These are phyloP conservation scores for Alternaria solani DNA, from an alignment of 2,329 filamentous ascomycete genomes.

Conservation along the genomic window DNA sequence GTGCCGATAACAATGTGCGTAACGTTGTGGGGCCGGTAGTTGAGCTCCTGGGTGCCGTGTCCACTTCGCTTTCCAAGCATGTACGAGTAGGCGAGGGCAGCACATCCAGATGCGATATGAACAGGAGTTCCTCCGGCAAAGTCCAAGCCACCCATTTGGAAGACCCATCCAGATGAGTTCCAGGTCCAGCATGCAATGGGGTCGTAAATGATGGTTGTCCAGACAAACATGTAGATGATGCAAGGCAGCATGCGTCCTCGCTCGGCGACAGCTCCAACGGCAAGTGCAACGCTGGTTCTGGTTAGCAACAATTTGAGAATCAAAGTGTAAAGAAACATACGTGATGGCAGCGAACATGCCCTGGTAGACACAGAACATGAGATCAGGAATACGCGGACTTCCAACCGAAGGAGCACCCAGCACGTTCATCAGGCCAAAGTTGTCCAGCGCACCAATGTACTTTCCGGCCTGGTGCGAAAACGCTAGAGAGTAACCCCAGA, in stretches of 20 bases:
- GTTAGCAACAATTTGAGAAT: conserved; percentile 2
- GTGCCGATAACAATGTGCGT: conserved; percentile 92
- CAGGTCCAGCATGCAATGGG: conserved; percentile 96
- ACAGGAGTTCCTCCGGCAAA: conserved; percentile 92
- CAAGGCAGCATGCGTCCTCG: conserved; percentile 87
- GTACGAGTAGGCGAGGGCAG: conserved; percentile 87
- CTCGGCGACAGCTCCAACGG: conserved; percentile 84
- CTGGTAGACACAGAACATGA: conserved; percentile 86
- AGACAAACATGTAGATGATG: conserved; percentile 92
- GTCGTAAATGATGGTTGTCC: conserved; percentile 89
- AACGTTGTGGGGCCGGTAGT: conserved; percentile 92
- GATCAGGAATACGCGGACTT: conserved; percentile 76
- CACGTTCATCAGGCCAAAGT: conserved; percentile 81
- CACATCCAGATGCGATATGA: conserved; percentile 83
- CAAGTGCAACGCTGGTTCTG: conserved; percentile 73
- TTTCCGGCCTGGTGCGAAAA: conserved; percentile 80
- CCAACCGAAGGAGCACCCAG: conserved; percentile 79
- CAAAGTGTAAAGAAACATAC: conserved; percentile 60
- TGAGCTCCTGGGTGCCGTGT: conserved; percentile 85
- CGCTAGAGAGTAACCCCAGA: conserved; percentile 87
- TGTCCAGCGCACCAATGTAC: conserved; percentile 80
- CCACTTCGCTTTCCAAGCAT: conserved; percentile 88
- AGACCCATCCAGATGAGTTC: conserved; percentile 84
- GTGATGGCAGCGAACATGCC: conserved; percentile 90
- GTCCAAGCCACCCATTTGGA: conserved; percentile 80